Evolutionary conservation across 2,329 filamentous ascomycete genomes (phyloP).

Genomic region (Colletotrichum sp.): DNA sequence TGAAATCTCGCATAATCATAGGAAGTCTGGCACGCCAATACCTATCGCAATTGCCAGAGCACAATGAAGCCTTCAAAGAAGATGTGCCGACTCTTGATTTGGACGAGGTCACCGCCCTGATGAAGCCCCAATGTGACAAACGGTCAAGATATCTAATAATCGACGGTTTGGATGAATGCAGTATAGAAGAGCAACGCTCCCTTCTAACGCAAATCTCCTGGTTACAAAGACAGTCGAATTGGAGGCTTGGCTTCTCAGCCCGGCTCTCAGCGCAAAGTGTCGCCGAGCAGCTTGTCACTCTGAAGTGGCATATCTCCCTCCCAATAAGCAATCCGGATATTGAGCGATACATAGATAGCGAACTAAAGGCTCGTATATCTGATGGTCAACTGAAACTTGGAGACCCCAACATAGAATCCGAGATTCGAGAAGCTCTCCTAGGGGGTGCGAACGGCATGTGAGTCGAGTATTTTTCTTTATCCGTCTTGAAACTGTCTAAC

Average conservation of each 20-base stretch:
- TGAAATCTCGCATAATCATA: fast-evolving
- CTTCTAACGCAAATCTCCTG: fast-evolving
- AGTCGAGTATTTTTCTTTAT: too few relatives aligned
- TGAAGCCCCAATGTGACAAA: fast-evolving
- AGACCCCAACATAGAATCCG: not conserved
- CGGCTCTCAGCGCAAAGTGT: not conserved
- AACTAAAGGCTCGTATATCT: not conserved
- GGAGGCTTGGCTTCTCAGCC: not conserved
- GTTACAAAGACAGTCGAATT: fast-evolving
- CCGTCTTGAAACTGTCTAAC: too few relatives aligned
- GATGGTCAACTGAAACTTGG: not conserved
- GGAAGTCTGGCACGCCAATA: not conserved
- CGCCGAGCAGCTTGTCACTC: fast-evolving
- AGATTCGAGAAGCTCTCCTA: not conserved
- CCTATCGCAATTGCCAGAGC: fast-evolving
- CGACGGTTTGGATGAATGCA: not conserved
- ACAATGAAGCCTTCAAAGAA: fast-evolving
- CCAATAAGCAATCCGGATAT: not conserved
- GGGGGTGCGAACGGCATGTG: not conserved
- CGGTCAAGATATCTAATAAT: not conserved
- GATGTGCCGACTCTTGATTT: not conserved
- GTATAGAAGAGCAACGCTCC: not conserved
- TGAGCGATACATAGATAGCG: not conserved
- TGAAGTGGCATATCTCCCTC: not conserved
- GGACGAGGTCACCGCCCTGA: not conserved